Conservation (phyloP, 345 rosid genomes). For the Lepidium aucheri region DNA sequence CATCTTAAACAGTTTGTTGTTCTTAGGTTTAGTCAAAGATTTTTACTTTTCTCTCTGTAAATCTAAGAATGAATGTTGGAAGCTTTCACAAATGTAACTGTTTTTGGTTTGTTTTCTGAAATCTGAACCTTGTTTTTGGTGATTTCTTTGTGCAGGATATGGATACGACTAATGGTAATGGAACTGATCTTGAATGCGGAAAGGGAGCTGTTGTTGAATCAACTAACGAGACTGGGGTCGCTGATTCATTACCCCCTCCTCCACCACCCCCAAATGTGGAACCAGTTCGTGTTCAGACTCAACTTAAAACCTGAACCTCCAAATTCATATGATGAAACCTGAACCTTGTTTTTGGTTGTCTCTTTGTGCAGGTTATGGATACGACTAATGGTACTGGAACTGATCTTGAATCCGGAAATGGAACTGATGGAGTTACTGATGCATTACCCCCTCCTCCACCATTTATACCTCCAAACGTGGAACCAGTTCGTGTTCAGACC, state of each 20-base stretch:
- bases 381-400: conserved; percentile 18
- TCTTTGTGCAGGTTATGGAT: conserved; percentile 44
- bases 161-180: conserved; percentile 35
- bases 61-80: background rate
- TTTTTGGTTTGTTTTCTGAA: background rate
- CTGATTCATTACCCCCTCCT: conserved; percentile 55
- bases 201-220: background rate
- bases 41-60: background rate
- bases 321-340: background rate
- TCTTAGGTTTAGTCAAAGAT: background rate
- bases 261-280: conserved; percentile 66
- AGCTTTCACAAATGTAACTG: background rate
- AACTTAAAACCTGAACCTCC: conserved; percentile 2
- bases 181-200: conserved; percentile 32
- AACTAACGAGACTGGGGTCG: conserved; percentile 28
- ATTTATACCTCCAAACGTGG: conserved; percentile 51
- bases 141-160: conserved; percentile 28
- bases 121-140: background rate
- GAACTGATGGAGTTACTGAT: conserved; percentile 20
- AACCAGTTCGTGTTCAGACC: conserved; percentile 31
- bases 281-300: conserved; percentile 35
- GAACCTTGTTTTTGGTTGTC: background rate
- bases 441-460: conserved; percentile 74
- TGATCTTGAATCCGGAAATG: conserved; percentile 32
- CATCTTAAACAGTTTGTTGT: background rate